Base-by-base conservation (phyloP, 495 filamentous ascomycete genomes). In the Glutinoglossum americanum region DNA sequence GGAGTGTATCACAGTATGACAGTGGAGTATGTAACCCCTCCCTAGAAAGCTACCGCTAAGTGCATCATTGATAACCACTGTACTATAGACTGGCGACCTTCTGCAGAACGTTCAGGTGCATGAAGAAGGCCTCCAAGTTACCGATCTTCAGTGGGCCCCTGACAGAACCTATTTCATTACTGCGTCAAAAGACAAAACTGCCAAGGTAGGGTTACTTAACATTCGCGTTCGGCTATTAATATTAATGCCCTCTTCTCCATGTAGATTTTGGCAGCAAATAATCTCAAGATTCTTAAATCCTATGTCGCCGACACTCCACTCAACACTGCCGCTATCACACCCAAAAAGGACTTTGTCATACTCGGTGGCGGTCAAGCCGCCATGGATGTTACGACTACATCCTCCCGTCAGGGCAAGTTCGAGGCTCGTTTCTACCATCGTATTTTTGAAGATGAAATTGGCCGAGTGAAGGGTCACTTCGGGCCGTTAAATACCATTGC, bases 381-480 rank as follows among this genome's bases (percentile, higher is more conserved):
- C 64, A 95, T 95, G 87, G 92, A 96, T 70, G 92, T 98, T 69
- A 98, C 92, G n/a, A 93, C 85, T 19, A 98, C 92, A 44, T 82
- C 82, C 28, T 80, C 86, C 11, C 79, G 92, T 53, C 92, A 97
- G 71, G 92, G 92, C 70, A 96, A 96, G 72, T 98, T 98, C 76
- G 92, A 98, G 70, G 93, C 92, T 26, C 79, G 92, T 55, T 96
- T 98, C 77, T 98, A 94, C 76, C 92, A 98, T 80, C 94, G 90
- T 75, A 80, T 98, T 64, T 96, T 98, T 69, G 88, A 94, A 71
- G 90, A 96, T 68, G 92, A 98, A 76, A 93, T 96, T 68, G 93
- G 92, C 61, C 80, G 92, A 70, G 92, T 98, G 61, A 76, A 87
- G 63, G 92, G 92, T 51, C 92, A 98, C 71, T 98, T 98, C 72